Conservation (phyloP, 208 protist genomes). For the Wallacemonas sp. region DNA sequence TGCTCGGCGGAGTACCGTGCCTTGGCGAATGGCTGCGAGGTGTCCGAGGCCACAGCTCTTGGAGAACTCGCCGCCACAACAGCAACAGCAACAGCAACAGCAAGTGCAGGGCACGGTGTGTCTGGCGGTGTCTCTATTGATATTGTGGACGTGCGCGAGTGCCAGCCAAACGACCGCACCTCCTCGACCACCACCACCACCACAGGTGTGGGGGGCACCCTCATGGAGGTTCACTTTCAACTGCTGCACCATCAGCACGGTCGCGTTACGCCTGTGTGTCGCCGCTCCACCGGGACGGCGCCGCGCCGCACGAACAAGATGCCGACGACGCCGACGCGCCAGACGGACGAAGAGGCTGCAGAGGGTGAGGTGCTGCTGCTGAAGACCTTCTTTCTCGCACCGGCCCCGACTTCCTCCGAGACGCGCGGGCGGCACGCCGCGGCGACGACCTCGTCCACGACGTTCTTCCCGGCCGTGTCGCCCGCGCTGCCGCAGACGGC, state of each 20-base stretch:
- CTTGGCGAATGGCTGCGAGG: conserved; percentile 1
- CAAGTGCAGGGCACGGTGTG: neutral
- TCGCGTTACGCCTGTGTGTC: neutral
- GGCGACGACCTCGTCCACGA: neutral
- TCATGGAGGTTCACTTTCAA: conserved; percentile 12
- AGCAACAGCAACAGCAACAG: neutral
- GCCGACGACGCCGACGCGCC: neutral
- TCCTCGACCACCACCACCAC: neutral
- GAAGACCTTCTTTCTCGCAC: neutral
- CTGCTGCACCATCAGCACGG: conserved; percentile 18
- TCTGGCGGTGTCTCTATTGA: conserved; percentile 44
- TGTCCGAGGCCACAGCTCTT: conserved; percentile 19
- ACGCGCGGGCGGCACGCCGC: neutral
- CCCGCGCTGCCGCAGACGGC: neutral
- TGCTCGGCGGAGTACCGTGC: conserved; percentile 20
- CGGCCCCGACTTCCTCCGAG: neutral
- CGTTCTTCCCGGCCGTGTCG: neutral
- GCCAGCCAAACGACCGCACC: neutral
- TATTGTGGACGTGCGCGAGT: conserved; percentile 22
- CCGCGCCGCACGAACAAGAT: no score
- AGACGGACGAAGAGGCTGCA: neutral
- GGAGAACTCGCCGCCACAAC: conserved; percentile 5
- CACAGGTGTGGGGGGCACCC: neutral
- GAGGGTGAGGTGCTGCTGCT: neutral
- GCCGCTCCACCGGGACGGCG: no score